A percentile compares a stretch with the other conserved stretches of the same genome.
These are phyloP conservation scores for Plasmodium falciparum DNA, from an alignment of 169 alveolate species.

Conservation along the genomic window DNA sequence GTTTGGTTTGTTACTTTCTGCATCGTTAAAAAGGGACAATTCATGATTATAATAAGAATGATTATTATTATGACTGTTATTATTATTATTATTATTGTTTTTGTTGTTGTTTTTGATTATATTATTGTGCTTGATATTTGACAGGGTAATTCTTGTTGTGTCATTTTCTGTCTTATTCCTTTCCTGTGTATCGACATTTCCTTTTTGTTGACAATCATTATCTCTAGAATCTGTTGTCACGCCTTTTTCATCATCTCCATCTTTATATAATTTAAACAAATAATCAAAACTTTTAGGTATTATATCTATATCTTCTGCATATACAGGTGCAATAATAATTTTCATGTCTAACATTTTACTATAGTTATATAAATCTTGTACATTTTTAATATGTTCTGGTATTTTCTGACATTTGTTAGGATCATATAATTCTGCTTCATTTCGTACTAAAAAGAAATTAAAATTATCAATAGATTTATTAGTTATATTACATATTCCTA, in stretches of 20 bases:
- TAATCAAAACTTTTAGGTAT: conserved; percentile 42
- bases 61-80: too few relatives aligned
- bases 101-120: neutral
- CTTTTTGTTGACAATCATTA: neutral
- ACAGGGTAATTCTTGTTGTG: neutral
- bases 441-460: conserved; percentile 20
- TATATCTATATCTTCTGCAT: conserved; percentile 23
- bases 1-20: neutral
- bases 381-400: conserved; percentile 31
- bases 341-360: conserved; percentile 22
- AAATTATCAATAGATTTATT: conserved; percentile 43
- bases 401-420: conserved; percentile 13
- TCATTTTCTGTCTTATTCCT: neutral
- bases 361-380: conserved; percentile 50
- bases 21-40: neutral
- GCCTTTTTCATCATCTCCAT: neutral
- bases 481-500: conserved; percentile 46
- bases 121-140: neutral
- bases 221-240: neutral
- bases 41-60: neutral
- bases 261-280: conserved; percentile 30
- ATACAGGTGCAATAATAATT: conserved; percentile 41
- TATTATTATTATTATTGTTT: too few relatives aligned
- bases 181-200: neutral
- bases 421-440: conserved; percentile 19